Conservation (phyloP, 2,329 filamentous ascomycete genomes). For the Cytospora paraplurivora region DNA sequence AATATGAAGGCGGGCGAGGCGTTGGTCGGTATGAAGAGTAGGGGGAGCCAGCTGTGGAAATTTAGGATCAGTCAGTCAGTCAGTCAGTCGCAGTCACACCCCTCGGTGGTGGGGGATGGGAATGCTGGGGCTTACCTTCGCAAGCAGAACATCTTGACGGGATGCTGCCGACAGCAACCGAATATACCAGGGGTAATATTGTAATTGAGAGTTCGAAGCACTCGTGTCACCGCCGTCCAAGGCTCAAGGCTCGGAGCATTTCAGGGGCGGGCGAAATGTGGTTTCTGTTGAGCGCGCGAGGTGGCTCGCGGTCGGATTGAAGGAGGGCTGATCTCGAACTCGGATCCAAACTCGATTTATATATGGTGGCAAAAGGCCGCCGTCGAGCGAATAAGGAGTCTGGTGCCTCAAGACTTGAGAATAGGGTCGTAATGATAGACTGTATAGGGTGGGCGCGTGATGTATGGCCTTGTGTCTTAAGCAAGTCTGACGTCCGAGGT, state of each 20-base stretch:
- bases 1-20: conserved; percentile 84
- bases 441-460: background rate
- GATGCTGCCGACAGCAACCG: conserved; percentile 2
- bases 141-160: conserved; percentile 63
- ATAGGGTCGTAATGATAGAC: background rate
- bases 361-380: background rate
- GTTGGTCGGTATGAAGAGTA: conserved; percentile 86
- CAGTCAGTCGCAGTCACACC: background rate
- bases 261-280: background rate
- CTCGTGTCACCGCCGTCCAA: conserved; percentile 24
- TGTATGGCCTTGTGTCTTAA: background rate
- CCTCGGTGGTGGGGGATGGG: conserved; percentile 3
- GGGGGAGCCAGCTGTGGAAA: conserved; percentile 71
- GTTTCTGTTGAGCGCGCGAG: background rate
- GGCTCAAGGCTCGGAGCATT: conserved; percentile 16
- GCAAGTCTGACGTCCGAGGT: background rate
- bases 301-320: background rate
- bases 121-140: conserved; percentile 54
- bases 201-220: background rate
- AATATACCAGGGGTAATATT: background rate
- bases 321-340: too few relatives aligned
- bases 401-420: background rate
- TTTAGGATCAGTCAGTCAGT: conserved; percentile 20
- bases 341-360: background rate
- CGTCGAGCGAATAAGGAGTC: background rate